phyloP scores from a whole-genome alignment of 441 rosid genomes.

The Erodium moschatum region DNA sequence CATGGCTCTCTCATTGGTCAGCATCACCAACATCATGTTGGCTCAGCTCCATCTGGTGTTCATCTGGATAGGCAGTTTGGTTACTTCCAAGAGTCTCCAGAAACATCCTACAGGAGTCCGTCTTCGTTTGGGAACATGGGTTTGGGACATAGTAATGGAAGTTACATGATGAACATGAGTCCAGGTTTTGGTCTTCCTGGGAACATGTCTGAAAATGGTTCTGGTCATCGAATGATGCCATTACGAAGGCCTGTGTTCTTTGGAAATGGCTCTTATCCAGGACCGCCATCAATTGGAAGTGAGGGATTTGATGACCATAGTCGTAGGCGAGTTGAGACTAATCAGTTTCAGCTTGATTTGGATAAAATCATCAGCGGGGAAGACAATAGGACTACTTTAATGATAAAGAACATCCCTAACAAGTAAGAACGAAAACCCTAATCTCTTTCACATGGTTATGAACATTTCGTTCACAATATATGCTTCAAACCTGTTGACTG shows the following conservation, averaged over 20 bases:
- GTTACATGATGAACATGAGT: slow-evolving; percentile 47
- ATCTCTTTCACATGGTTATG: slow-evolving; percentile 2
- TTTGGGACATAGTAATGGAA: slow-evolving; percentile 25
- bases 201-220: slow-evolving; percentile 37
- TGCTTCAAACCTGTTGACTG: not conserved
- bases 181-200: slow-evolving; percentile 42
- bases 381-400: slow-evolving; percentile 67
- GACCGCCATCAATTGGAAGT: slow-evolving; percentile 21
- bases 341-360: slow-evolving; percentile 62
- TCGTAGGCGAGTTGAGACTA: slow-evolving; percentile 52
- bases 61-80: slow-evolving; percentile 49
- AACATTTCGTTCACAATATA: too few relatives aligned
- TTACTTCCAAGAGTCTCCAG: slow-evolving; percentile 21
- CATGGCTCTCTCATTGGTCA: slow-evolving; percentile 43
- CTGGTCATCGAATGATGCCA: slow-evolving; percentile 57
- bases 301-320: slow-evolving; percentile 69
- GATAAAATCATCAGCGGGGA: slow-evolving; percentile 59
- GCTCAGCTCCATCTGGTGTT: slow-evolving; percentile 72
- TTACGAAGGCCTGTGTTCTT: slow-evolving; percentile 47
- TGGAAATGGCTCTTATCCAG: slow-evolving; percentile 49
- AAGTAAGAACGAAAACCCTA: slow-evolving; percentile 38
- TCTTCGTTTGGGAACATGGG: slow-evolving; percentile 19
- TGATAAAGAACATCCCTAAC: slow-evolving; percentile 82
- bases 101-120: slow-evolving; percentile 46
- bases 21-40: slow-evolving; percentile 61